Evolutionary conservation across 73 alveolate species (phyloP).

Genomic region (Effrenium voratum): DNA sequence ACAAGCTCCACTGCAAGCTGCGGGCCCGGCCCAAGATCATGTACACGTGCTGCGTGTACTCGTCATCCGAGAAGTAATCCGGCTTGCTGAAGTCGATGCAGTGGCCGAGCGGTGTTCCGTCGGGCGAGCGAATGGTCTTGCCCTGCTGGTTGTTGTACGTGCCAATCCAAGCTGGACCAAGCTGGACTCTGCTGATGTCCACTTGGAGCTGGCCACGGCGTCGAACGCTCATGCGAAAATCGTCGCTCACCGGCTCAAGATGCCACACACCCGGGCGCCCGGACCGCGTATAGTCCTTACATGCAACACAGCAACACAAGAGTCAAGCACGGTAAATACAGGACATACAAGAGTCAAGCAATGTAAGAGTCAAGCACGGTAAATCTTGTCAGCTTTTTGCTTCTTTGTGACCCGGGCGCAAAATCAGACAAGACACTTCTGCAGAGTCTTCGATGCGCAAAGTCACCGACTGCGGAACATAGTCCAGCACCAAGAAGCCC

Average conservation of each 20-base stretch:
- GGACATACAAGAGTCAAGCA: background rate
- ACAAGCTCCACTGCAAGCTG: background rate
- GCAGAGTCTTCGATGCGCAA: constrained; percentile 19
- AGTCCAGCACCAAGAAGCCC: constrained; percentile 7
- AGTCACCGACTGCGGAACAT: background rate
- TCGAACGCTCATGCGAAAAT: background rate
- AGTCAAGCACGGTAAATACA: background rate
- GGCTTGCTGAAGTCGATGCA: constrained; percentile 24
- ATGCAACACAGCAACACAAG: background rate
- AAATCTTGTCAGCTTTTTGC: background rate
- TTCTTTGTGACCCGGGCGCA: background rate
- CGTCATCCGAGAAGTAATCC: constrained; percentile 1
- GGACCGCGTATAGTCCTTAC: constrained; percentile 23
- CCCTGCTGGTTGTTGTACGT: constrained; percentile 65
- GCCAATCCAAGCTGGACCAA: constrained; percentile 19
- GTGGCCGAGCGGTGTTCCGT: constrained; percentile 21
- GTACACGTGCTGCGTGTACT: constrained; percentile 35
- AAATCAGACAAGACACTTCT: background rate
- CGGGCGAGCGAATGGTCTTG: constrained; percentile 26
- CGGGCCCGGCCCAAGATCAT: constrained; percentile 32
- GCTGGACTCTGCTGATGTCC: constrained; percentile 21
- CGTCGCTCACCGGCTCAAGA: constrained; percentile 28
- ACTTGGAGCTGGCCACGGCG: constrained; percentile 7
- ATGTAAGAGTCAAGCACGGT: background rate
- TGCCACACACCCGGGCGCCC: constrained; percentile 29